Conservation (phyloP, 495 filamentous ascomycete species). For the Cercophora scortea region DNA sequence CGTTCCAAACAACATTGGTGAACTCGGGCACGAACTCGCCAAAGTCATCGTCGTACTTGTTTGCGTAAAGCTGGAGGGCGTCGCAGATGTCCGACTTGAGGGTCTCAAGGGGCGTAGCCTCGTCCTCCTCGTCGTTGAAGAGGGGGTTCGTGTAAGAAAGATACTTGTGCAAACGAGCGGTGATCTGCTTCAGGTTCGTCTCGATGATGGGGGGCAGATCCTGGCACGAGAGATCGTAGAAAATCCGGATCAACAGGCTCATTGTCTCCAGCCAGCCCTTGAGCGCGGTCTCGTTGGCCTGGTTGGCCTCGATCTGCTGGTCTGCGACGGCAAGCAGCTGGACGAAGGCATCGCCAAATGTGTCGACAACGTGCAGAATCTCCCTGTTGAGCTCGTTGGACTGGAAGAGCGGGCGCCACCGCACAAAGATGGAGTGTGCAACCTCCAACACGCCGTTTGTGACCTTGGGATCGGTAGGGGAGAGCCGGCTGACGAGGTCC, state of each 20-base stretch:
- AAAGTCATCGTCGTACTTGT: constrained; percentile 94
- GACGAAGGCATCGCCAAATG: constrained; percentile 76
- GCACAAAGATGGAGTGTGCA: constrained; percentile 94
- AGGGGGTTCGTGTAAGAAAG: constrained; percentile 79
- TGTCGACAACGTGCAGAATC: constrained; percentile 84
- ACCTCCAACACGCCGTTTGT: constrained; percentile 95
- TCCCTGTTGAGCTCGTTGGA: constrained; percentile 87
- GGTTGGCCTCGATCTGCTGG: constrained; percentile 63
- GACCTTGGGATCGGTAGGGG: constrained; percentile 62
- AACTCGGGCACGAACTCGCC: constrained; percentile 68
- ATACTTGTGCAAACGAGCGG: constrained; percentile 81
- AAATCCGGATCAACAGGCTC: constrained; percentile 78
- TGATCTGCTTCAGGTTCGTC: constrained; percentile 69
- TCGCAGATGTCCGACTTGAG: constrained; percentile 92
- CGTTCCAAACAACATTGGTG: constrained; percentile 79
- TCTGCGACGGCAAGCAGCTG: constrained; percentile 72
- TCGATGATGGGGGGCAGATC: constrained; percentile 92
- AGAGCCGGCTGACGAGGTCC: constrained; percentile 85
- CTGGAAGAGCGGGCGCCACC: constrained; percentile 88
- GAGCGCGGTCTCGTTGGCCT: constrained; percentile 62
- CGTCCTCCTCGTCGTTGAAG: constrained; percentile 75
- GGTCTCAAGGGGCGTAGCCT: constrained; percentile 73
- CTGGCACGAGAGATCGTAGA: constrained; percentile 94
- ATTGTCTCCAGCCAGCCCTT: constrained; percentile 71
- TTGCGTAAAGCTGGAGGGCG: constrained; percentile 72